Conservation (phyloP, 2,329 filamentous ascomycete species). For the Colletotrichum viniferum region DNA sequence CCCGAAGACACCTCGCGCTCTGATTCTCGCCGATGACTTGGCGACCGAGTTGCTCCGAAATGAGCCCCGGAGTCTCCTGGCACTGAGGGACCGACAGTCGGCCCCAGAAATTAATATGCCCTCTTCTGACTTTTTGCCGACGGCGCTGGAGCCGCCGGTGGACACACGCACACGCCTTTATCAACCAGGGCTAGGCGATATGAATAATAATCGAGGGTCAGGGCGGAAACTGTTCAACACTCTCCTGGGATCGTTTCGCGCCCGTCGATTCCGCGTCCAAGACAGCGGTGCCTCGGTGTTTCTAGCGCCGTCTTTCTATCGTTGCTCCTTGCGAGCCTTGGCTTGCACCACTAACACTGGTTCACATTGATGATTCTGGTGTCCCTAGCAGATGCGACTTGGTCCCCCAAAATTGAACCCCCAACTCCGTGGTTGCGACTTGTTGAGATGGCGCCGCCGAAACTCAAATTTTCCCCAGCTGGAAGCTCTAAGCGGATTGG, state of each 20-base stretch:
- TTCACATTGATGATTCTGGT: background rate
- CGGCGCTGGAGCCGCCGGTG: conserved; percentile 11
- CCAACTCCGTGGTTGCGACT: background rate
- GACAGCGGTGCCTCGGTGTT: background rate
- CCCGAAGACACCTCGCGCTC: background rate
- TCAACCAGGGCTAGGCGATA: conserved; percentile 1
- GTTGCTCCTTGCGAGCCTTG: background rate
- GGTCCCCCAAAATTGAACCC: background rate
- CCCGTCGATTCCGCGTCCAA: background rate
- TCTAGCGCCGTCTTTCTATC: background rate
- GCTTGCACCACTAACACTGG: background rate
- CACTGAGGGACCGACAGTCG: conserved; percentile 17
- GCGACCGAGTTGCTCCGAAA: conserved; percentile 19
- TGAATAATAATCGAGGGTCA: background rate
- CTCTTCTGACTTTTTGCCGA: background rate
- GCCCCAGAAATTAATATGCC: background rate
- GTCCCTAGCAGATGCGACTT: background rate
- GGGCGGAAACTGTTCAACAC: background rate
- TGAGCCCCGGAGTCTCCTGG: conserved; percentile 7
- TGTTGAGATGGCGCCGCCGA: conserved; percentile 8
- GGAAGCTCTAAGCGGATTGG: background rate
- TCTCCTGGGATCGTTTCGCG: background rate
- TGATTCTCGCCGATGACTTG: conserved; percentile 10
- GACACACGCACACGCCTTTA: background rate
- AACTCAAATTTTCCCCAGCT: conserved; percentile 5